Base-by-base conservation (phyloP, 257 asterid species). In the Scutellaria galericulata region DNA sequence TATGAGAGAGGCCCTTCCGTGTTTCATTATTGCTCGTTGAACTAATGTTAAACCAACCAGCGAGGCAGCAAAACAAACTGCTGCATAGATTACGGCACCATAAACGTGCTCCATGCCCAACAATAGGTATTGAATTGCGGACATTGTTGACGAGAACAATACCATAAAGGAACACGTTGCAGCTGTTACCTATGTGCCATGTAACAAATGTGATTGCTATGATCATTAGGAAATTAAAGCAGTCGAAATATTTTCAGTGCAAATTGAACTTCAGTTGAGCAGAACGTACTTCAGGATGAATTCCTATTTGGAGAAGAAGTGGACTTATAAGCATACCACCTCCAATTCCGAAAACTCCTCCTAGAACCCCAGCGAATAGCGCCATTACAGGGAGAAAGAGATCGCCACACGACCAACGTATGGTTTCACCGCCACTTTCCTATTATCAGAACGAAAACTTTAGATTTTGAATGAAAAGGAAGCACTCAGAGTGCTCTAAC, bases 281-380 rank as follows among this genome's bases (percentile, higher is more conserved):
- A 9, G 5, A 68, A 75, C 84, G 79, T 84, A 94, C 99, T 87
- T 84, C 85, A 52, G 99, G 99, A 14, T 77, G 51, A 52, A 85
- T 86, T 73, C 97, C 99, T 40, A 89, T 68, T 80, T 89, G 93
- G 72, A 94, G 87, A 75, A 94, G 90, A 52, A 94, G 82, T 9
- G 98, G 98, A 79, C 93, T 88, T 60, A 86, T 88, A 35, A 94
- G 89, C 97, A 91, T 94, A 10, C 99, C 99, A 6, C 97, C 99
- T 58, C 99, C 99, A 55, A 94, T 87, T 46, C 99, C 98, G 57
- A 91, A 91, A 61, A 88, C 67, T 9, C 99, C 98, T 24, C 99
- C 99, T 4, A 91, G 80, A 70, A 74, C 75, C 66, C 99, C 99
- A 0, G 95, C 98, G 41, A 91, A 61, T 10, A 94, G 82, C 40